These are phyloP conservation scores for Plantago ovata DNA, from an alignment of 257 asterid genomes.

Conservation along the genomic window DNA sequence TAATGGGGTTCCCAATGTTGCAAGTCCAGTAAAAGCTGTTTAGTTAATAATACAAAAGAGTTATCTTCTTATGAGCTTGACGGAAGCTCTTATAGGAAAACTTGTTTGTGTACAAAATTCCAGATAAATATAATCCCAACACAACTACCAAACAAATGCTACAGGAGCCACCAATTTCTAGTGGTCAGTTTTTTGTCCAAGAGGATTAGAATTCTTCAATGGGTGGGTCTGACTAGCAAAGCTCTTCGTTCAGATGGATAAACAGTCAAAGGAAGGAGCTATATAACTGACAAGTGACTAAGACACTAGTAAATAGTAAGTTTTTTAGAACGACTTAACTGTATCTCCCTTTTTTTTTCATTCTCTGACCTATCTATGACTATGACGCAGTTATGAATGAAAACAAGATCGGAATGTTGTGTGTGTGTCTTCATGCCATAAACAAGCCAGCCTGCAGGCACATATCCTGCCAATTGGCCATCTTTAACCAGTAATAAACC, in stretches of 20 bases:
- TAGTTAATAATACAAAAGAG: slow-evolving; percentile 18
- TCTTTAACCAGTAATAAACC: slow-evolving; percentile 14
- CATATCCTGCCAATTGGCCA: slow-evolving; percentile 24
- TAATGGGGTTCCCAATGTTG: slow-evolving; percentile 7
- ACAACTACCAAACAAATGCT: slow-evolving; percentile 26
- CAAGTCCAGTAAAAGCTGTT: slow-evolving; percentile 1
- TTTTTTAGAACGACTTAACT: background rate
- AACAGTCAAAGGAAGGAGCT: background rate
- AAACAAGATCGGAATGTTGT: slow-evolving; percentile 16
- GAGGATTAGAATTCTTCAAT: slow-evolving; percentile 28
- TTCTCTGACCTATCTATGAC: slow-evolving; percentile 15
- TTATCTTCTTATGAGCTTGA: slow-evolving; percentile 39
- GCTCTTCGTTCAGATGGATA: background rate
- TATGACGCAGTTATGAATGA: slow-evolving; percentile 7
- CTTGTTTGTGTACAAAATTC: slow-evolving; percentile 27
- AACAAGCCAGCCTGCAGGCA: slow-evolving; percentile 19
- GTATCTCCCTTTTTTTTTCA: slow-evolving; percentile 23
- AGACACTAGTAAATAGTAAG: background rate
- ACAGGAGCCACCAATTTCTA: slow-evolving; percentile 68
- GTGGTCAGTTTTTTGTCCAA: slow-evolving; percentile 67
- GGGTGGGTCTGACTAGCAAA: slow-evolving; percentile 10
- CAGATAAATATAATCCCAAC: slow-evolving; percentile 28
- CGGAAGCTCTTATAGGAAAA: slow-evolving; percentile 27
- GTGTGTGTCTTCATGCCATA: slow-evolving; percentile 10
- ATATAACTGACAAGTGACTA: background rate